Percentiles rank a stretch among this genome's conserved stretches.
Conservation (phyloP, 352 stramenopile species). For the Phytophthora kernoviae region DNA sequence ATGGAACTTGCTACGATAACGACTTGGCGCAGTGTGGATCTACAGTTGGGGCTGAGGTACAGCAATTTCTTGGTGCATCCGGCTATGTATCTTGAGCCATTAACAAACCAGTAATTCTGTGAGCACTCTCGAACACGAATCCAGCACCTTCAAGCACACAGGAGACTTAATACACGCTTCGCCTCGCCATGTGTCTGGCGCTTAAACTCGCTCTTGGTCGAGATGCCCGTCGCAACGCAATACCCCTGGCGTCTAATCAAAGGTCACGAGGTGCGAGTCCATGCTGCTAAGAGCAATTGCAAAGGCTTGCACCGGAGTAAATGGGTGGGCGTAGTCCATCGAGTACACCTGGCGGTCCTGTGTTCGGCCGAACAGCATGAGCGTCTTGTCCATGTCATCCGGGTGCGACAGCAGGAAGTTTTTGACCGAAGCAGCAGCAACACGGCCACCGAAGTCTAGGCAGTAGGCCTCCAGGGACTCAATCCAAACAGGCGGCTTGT, state of each 20-base stretch:
- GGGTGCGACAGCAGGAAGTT: slow-evolving; percentile 88
- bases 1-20: slow-evolving; percentile 45
- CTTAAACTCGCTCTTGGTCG: no score
- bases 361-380: slow-evolving; percentile 88
- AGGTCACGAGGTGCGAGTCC: slow-evolving; percentile 88
- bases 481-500: slow-evolving; percentile 89
- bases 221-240: slow-evolving; percentile 1
- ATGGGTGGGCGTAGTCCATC: slow-evolving; percentile 87
- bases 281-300: slow-evolving; percentile 88
- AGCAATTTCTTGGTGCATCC: slow-evolving; percentile 13
- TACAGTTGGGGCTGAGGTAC: slow-evolving; percentile 35
- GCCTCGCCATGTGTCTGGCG: slow-evolving; percentile 9
- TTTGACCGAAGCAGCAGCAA: slow-evolving; percentile 83
- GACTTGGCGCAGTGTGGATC: slow-evolving; percentile 28
- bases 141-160: slow-evolving; percentile 23
- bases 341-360: slow-evolving; percentile 89
- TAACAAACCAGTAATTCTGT: slow-evolving; percentile 16
- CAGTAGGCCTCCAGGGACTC: slow-evolving; percentile 88
- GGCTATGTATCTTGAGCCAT: no score
- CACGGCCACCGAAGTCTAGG: slow-evolving; percentile 80
- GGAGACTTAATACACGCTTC: slow-evolving; percentile 44
- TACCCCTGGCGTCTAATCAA: slow-evolving; percentile 57
- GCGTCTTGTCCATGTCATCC: slow-evolving; percentile 86
- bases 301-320: slow-evolving; percentile 87
- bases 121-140: slow-evolving; percentile 23